Conservation (phyloP, 306 rosid genomes). For the Casuarina cunninghamiana region DNA sequence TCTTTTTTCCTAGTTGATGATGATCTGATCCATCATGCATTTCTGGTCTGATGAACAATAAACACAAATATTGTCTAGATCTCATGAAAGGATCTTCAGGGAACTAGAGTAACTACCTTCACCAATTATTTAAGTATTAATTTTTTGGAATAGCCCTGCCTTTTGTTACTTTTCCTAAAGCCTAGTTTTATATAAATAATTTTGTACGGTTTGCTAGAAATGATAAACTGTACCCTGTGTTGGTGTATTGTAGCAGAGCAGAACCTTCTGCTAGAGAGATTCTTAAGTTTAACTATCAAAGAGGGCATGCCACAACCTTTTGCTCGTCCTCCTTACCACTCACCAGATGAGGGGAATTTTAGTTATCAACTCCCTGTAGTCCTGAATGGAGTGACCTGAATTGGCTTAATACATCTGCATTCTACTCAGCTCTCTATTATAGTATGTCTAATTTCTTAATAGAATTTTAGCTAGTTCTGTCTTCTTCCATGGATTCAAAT, state of each 20-base stretch:
- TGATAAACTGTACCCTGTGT: not conserved
- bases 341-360: not conserved
- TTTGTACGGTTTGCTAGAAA: not conserved
- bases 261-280: not conserved
- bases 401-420: not conserved
- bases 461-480: not conserved
- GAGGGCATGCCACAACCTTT: not conserved
- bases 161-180: not conserved
- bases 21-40: not conserved
- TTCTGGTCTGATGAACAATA: not conserved
- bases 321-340: not conserved
- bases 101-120: not conserved
- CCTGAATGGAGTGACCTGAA: not conserved
- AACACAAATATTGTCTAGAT: not conserved
- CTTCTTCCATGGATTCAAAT: not conserved
- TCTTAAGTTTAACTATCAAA: not conserved
- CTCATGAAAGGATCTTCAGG: not conserved
- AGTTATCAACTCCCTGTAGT: not conserved
- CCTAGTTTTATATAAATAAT: not conserved
- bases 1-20: too few relatives aligned
- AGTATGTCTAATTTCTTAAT: not conserved
- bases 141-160: not conserved
- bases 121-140: not conserved
- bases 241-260: not conserved
- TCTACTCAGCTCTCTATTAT: not conserved